Conservation (phyloP, 495 filamentous ascomycete genomes). For the Bacidia rubella region DNA sequence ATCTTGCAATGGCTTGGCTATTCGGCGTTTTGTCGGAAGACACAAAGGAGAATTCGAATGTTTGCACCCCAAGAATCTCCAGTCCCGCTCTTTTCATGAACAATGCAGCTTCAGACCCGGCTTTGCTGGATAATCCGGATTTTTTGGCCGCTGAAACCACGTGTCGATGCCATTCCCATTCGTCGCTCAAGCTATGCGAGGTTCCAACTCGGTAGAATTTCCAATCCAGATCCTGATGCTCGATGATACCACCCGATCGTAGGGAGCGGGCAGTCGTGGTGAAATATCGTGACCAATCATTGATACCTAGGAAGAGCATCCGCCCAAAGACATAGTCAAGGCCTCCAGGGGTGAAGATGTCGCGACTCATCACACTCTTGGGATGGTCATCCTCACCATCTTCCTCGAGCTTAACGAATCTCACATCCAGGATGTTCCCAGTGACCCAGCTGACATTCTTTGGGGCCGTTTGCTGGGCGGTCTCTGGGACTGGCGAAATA, state of each 20-base stretch:
- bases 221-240: slow-evolving; percentile 12
- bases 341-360: not conserved
- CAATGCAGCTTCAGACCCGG: slow-evolving; percentile 6
- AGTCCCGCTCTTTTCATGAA: slow-evolving; percentile 8
- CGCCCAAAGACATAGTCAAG: slow-evolving; percentile 11
- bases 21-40: slow-evolving; percentile 1
- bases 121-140: slow-evolving; percentile 2
- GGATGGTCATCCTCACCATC: not conserved
- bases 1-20: slow-evolving; percentile 7
- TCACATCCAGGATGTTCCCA: slow-evolving; percentile 11
- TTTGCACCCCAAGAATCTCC: slow-evolving; percentile 4
- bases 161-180: slow-evolving; percentile 7
- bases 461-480: not conserved
- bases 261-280: not conserved
- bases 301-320: slow-evolving; percentile 14
- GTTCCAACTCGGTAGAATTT: slow-evolving; percentile 4
- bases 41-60: slow-evolving; percentile 6
- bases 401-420: not conserved
- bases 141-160: not conserved
- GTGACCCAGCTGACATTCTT: slow-evolving; percentile 4
- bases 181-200: slow-evolving; percentile 4
- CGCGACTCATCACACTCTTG: not conserved
- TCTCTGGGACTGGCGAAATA: slow-evolving; percentile 8
- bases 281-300: not conserved
- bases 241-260: slow-evolving; percentile 5